A percentile compares a stretch with the other conserved stretches of the same genome.
These are phyloP conservation scores for Lithospermum erythrorhizon DNA, from an alignment of 257 asterid genomes.

Conservation along the genomic window DNA sequence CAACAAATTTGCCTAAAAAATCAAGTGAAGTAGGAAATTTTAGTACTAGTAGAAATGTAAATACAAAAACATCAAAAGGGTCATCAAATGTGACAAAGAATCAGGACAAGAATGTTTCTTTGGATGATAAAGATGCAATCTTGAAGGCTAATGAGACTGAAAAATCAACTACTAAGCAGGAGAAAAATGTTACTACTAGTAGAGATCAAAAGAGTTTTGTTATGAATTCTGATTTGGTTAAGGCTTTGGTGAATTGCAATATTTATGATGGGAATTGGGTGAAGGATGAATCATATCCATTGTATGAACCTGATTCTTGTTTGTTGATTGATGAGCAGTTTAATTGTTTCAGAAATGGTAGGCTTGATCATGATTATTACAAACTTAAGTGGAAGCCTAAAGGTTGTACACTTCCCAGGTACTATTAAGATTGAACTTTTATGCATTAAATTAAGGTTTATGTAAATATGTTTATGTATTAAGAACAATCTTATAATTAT, in stretches of 20 bases:
- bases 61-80: conserved; percentile 1
- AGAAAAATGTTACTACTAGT: background rate
- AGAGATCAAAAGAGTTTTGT: conserved; percentile 3
- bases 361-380: conserved; percentile 31
- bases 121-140: conserved; percentile 23
- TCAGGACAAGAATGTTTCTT: conserved; percentile 19
- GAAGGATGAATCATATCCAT: conserved; percentile 38
- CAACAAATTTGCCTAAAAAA: background rate
- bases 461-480: background rate
- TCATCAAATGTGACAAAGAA: conserved; percentile 16
- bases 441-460: background rate
- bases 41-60: conserved; percentile 2
- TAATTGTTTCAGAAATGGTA: conserved; percentile 42
- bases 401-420: conserved; percentile 46
- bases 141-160: conserved; percentile 23
- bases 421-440: background rate
- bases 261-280: conserved; percentile 58
- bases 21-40: background rate
- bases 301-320: conserved; percentile 47
- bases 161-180: conserved; percentile 2
- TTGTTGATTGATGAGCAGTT: conserved; percentile 41
- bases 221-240: conserved; percentile 12
- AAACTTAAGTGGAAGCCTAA: conserved; percentile 48
- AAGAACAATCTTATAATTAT: background rate
- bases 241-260: conserved; percentile 23